A percentile compares a stretch with the other conserved stretches of the same genome.
phyloP scores from a whole-genome alignment of 1,284 basidiomycete species.

The Cystobasidium pallidum region DNA sequence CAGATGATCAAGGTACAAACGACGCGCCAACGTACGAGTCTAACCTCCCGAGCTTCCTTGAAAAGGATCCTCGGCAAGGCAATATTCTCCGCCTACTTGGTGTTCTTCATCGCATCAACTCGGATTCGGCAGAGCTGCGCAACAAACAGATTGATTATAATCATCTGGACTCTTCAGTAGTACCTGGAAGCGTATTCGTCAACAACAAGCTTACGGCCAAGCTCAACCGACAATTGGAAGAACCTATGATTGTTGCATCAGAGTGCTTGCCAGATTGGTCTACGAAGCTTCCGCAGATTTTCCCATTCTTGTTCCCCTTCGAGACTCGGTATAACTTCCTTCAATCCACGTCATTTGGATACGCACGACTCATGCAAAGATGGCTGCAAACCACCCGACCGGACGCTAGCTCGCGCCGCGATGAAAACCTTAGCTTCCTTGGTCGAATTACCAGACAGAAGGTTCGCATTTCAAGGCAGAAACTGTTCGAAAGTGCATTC shows the following conservation, averaged over 20 bases:
- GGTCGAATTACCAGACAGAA: conserved; percentile 93
- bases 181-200: conserved; percentile 79
- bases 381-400: conserved; percentile 78
- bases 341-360: conserved; percentile 96
- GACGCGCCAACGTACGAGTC: conserved; percentile 49
- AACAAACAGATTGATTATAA: conserved; percentile 25
- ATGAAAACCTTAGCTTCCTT: conserved; percentile 88
- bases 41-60: conserved; percentile 69
- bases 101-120: conserved; percentile 77
- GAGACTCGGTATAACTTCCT: conserved; percentile 95
- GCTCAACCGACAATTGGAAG: conserved; percentile 94
- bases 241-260: conserved; percentile 98
- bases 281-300: conserved; percentile 86
- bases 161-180: conserved; percentile 46
- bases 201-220: conserved; percentile 99
- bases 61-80: conserved; percentile 79
- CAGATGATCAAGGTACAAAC: not conserved
- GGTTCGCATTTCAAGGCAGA: conserved; percentile 90
- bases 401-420: conserved; percentile 65
- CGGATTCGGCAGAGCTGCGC: conserved; percentile 59
- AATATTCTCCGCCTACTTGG: conserved; percentile 89
- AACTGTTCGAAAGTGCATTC: conserved; percentile 93
- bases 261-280: conserved; percentile 97
- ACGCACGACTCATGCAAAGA: conserved; percentile 86
- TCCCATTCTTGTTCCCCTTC: conserved; percentile 98